Base-by-base conservation (phyloP, 495 filamentous ascomycete species). In the Hypoxylon lienhwacheense region DNA sequence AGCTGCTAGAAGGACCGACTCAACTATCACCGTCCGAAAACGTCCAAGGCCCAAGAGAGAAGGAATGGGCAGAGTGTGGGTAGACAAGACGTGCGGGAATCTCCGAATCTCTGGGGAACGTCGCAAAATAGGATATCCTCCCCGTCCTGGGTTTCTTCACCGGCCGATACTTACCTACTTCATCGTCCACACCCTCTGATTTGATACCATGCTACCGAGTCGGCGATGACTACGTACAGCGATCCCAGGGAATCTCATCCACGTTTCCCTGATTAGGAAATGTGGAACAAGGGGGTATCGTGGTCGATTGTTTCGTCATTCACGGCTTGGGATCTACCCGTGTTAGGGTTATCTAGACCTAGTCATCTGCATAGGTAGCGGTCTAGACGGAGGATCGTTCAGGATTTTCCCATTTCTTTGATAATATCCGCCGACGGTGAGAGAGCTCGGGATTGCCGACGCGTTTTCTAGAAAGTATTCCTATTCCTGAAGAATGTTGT, bases 271-370 rank as follows among this genome's bases (percentile, higher is more conserved):
- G 24, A 35, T 55, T 25, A 15, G 45, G 44, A 55, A 61, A 39
- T 14, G 41, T 24, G 41, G 41, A 42, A 47, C 58, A 61, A 47
- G 58, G 58, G 58, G 52, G 52, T 51, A 55, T 55, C 58, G 58
- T 55, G 58, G 47, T 47, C 52, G 44, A 52, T 47, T 31, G 59
- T 63, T 63, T 63, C 59, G 59, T 63, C 59, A 63, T 63, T 53
- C 59, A 63, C 59, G 59, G 59, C 48, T 63, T 19, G 34, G 58
- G 53, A 63, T 63, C 53, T 63, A 53, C 53, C 59, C 59, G 59
- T 49, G 44, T 48, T 15, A 54, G 59, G 59, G 20, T 56, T 48
- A 52, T 39, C 43, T 53, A 8, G 19, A 44, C 47, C 48, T 7
- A 33, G 59, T 40, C 53, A 53, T 45, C 45, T 40, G 40, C 46